phyloP scores from a whole-genome alignment of 2,329 filamentous ascomycete species.

The Microsporum canis region DNA sequence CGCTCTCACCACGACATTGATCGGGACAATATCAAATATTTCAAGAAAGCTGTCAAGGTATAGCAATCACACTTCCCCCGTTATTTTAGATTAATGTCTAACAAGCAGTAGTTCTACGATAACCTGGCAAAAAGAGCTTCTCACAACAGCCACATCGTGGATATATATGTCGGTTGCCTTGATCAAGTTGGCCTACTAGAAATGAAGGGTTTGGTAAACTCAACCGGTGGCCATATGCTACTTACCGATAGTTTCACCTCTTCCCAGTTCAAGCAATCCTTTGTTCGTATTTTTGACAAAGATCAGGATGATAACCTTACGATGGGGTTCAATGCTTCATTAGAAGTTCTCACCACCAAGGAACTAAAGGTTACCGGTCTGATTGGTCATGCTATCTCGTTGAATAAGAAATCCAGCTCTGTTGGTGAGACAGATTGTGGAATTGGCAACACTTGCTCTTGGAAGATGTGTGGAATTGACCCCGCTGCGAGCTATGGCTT shows the following conservation, averaged over 20 bases:
- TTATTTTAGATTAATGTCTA: conserved; percentile 13
- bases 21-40: conserved; percentile 97
- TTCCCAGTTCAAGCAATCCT: conserved; percentile 98
- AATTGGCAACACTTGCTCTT: conserved; percentile 95
- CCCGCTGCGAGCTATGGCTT: conserved; percentile 87
- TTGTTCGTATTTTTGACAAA: conserved; percentile 93
- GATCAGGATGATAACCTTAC: conserved; percentile 86
- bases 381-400: conserved; percentile 88
- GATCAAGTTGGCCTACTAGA: conserved; percentile 95
- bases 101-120: conserved; percentile 68
- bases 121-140: conserved; percentile 84
- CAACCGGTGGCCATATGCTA: conserved; percentile 95
- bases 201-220: conserved; percentile 96
- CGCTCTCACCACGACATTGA: conserved; percentile 98
- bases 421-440: conserved; percentile 97
- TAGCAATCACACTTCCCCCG: conserved; percentile 14
- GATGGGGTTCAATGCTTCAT: conserved; percentile 95
- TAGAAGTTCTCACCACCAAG: conserved; percentile 94
- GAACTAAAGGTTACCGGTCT: conserved; percentile 95
- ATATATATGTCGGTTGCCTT: conserved; percentile 93
- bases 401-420: conserved; percentile 96
- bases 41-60: conserved; percentile 96
- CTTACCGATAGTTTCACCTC: conserved; percentile 96
- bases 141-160: conserved; percentile 93
- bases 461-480: conserved; percentile 99